Evolutionary conservation across 768 basidiomycete genomes (phyloP), one percentile per base, ranked within the genome.

Genomic region (Leccinum imitatum): DNA sequence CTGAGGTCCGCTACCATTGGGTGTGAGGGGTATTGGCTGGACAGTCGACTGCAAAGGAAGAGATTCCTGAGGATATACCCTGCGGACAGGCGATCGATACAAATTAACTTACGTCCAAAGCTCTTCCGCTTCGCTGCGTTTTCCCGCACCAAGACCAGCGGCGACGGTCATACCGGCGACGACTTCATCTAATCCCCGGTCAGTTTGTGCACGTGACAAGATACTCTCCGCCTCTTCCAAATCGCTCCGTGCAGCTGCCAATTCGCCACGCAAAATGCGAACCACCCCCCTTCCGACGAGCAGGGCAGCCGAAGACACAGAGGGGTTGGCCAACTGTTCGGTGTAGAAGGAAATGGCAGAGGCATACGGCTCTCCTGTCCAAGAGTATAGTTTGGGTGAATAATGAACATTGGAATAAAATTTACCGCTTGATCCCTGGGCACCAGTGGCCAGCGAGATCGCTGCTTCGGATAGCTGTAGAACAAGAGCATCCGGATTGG

Each of bases 381-480:
- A 17, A 4, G n/a, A 6, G 10, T 35, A 61, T 14, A 59, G 50
- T 30, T 15, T 27, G 14, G n/a, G 1, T 23, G 25, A 19, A 23
- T 15, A 15, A 7, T 4, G 35, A 35, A 48, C 3, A 14, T 30
- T 19, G 64, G 55, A 80, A 82, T 33, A 77, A 69, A 69, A 55
- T 63, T 19, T 27, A 59, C 71, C 72, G 14, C 69, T 71, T 13
- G 90, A 90, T 50, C 79, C 80, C 65, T 91, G 90, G 62, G 84
- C 86, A 9, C 89, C 89, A 4, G 89, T 89, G 33, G 84, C 84
- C 56, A 93, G 81, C 30, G 87, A 85, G 59, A 93, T 86, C 21
- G 82, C 85, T 14, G 94, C 89, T 77, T 98, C 95, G 60, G 95
- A 93, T 63, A 89, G 83, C 70, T 96, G 94, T 19, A 98, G 78